phyloP scores from a whole-genome alignment of 2,329 filamentous ascomycete species.

The Trichoderma breve region DNA sequence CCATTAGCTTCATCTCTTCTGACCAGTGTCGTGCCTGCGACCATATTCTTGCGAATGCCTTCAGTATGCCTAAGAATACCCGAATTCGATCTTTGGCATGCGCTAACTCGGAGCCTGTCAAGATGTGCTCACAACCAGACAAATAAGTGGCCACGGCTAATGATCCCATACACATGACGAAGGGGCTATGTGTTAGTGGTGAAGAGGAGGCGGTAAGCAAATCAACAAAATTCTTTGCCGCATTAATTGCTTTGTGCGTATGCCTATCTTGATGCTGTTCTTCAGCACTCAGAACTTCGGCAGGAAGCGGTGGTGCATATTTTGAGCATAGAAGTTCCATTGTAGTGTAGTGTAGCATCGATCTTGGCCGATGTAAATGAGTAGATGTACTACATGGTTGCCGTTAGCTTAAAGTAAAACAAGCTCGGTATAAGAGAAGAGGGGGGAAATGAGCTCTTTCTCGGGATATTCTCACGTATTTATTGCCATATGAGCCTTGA shows the following conservation, averaged over 20 bases:
- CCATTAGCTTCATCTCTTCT: conserved; percentile 23
- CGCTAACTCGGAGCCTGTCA: conserved; percentile 6
- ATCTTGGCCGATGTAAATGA: conserved; percentile 24
- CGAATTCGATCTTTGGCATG: conserved; percentile 22
- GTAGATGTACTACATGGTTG: conserved; percentile 17
- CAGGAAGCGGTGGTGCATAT: conserved; percentile 24
- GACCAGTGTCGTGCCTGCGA: conserved; percentile 22
- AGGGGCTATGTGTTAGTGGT: conserved; percentile 22
- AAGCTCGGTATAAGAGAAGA: too few relatives aligned
- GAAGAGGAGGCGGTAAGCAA: conserved; percentile 21
- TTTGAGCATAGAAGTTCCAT: conserved; percentile 26
- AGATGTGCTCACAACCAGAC: conserved; percentile 21
- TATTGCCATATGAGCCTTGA: conserved; percentile 74
- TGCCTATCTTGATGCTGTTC: conserved; percentile 22
- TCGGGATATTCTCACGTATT: conserved; percentile 38
- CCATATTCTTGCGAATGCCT: conserved; percentile 23
- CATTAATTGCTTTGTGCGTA: conserved; percentile 20
- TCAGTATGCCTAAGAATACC: conserved; percentile 24
- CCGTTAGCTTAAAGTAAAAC: background rate
- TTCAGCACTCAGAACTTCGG: conserved; percentile 18
- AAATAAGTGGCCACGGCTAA: conserved; percentile 23
- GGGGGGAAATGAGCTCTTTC: background rate
- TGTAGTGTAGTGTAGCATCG: conserved; percentile 22
- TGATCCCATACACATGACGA: conserved; percentile 26
- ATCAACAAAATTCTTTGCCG: conserved; percentile 22